These are phyloP conservation scores for Suillus sp. DNA, from an alignment of 768 basidiomycete species.

Conservation along the genomic window DNA sequence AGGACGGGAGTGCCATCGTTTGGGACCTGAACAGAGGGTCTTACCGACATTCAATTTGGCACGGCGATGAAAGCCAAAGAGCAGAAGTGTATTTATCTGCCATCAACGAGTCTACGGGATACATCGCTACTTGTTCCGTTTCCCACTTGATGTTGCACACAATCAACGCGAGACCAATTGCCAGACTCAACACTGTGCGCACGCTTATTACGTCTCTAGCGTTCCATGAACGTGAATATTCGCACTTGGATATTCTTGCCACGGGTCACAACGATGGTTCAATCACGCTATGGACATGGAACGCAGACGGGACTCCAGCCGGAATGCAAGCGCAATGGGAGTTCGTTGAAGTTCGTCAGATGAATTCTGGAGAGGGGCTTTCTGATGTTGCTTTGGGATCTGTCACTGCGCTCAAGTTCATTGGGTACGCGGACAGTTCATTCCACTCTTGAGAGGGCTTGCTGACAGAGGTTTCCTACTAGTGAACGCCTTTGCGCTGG, in stretches of 20 bases:
- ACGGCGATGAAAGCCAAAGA: slow-evolving; percentile 40
- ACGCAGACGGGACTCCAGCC: slow-evolving; percentile 68
- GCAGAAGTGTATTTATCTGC: slow-evolving; percentile 65
- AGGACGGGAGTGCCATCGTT: slow-evolving; percentile 82
- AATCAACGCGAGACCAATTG: slow-evolving; percentile 81
- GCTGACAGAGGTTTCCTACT: slow-evolving; percentile 58
- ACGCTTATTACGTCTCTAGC: slow-evolving; percentile 73
- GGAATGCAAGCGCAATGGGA: slow-evolving; percentile 74
- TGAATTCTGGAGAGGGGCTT: slow-evolving; percentile 53
- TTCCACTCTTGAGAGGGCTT: slow-evolving; percentile 32
- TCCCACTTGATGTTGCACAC: slow-evolving; percentile 78
- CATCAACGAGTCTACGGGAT: slow-evolving; percentile 87
- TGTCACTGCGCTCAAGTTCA: slow-evolving; percentile 79
- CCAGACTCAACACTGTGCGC: slow-evolving; percentile 54
- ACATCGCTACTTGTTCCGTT: slow-evolving; percentile 82
- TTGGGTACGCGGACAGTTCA: slow-evolving; percentile 55
- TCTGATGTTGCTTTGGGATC: slow-evolving; percentile 49
- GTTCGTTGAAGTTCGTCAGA: slow-evolving; percentile 65
- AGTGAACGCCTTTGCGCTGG: slow-evolving; percentile 32
- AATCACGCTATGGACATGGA: slow-evolving; percentile 84
- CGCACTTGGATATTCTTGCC: slow-evolving; percentile 75
- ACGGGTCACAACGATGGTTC: slow-evolving; percentile 76
- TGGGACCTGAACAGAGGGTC: slow-evolving; percentile 89
- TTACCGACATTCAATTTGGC: slow-evolving; percentile 83
- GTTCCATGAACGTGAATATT: slow-evolving; percentile 90